Conservation (phyloP, 1,284 basidiomycete species). For the Fomitiporia mediterranea region DNA sequence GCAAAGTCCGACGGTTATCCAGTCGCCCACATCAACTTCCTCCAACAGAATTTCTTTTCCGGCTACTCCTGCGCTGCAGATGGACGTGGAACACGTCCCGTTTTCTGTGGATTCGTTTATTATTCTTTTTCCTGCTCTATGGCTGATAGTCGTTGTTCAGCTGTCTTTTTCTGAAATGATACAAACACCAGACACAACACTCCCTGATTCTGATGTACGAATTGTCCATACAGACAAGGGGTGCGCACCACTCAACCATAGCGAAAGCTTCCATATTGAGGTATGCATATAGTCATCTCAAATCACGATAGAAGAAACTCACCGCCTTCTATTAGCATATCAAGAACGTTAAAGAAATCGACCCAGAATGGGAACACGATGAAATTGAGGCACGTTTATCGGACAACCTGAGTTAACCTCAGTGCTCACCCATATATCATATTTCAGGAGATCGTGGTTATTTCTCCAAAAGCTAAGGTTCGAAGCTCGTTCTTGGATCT, state of each 20-base stretch:
- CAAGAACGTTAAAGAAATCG: slow-evolving; percentile 22
- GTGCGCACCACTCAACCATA: not conserved
- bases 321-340: slow-evolving; percentile 5
- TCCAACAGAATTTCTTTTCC: slow-evolving; percentile 6
- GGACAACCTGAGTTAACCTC: not conserved
- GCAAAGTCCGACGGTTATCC: slow-evolving; percentile 17
- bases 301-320: not conserved
- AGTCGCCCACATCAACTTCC: slow-evolving; percentile 12
- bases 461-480: slow-evolving; percentile 25
- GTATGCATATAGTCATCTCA: slow-evolving; percentile 1
- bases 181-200: not conserved
- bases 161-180: slow-evolving; percentile 11
- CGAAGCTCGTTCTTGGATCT: slow-evolving; percentile 17
- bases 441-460: slow-evolving; percentile 28
- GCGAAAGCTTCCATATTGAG: slow-evolving; percentile 18
- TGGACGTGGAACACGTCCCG: slow-evolving; percentile 12
- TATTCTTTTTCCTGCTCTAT: not conserved
- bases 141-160: slow-evolving; percentile 2
- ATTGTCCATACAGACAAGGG: not conserved
- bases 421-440: not conserved
- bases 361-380: slow-evolving; percentile 30
- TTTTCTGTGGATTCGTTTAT: slow-evolving; percentile 7
- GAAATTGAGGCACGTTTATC: slow-evolving; percentile 27
- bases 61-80: slow-evolving; percentile 10
- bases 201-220: not conserved